Conservation (phyloP, 306 rosid genomes). For the Gleditsia sinensis region DNA sequence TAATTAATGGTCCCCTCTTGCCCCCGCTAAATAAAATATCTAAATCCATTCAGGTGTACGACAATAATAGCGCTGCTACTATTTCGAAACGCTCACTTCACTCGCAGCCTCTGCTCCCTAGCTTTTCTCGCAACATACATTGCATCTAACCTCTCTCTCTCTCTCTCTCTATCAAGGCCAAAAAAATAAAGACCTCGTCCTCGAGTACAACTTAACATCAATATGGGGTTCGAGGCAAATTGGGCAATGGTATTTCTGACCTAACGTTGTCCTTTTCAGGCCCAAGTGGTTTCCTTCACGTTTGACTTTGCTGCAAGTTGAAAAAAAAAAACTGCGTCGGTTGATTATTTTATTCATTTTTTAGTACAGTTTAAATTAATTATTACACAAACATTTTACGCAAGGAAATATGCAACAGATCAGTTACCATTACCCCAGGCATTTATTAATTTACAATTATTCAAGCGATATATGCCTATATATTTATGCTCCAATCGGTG, state of each 20-base stretch:
- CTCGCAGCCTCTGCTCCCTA: no score
- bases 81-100: not conserved
- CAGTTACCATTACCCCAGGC: no score
- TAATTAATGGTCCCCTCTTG: not conserved
- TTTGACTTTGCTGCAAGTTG: not conserved
- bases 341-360: not conserved
- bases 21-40: not conserved
- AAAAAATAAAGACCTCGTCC: no score
- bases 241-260: not conserved
- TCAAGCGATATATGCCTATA: no score
- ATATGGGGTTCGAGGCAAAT: not conserved
- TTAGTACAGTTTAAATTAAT: no score
- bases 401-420: no score
- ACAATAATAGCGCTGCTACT: not conserved
- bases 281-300: not conserved
- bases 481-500: no score
- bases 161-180: no score
- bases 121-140: not conserved
- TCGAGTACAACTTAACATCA: not conserved
- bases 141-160: not conserved
- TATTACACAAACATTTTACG: no score
- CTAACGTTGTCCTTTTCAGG: not conserved
- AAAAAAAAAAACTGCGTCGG: no score
- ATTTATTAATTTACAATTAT: no score
- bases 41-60: not conserved